A percentile compares a stretch with the other conserved stretches of the same genome.
These are phyloP conservation scores for Solanum chmielewskii DNA, from an alignment of 257 asterid genomes.

Conservation along the genomic window DNA sequence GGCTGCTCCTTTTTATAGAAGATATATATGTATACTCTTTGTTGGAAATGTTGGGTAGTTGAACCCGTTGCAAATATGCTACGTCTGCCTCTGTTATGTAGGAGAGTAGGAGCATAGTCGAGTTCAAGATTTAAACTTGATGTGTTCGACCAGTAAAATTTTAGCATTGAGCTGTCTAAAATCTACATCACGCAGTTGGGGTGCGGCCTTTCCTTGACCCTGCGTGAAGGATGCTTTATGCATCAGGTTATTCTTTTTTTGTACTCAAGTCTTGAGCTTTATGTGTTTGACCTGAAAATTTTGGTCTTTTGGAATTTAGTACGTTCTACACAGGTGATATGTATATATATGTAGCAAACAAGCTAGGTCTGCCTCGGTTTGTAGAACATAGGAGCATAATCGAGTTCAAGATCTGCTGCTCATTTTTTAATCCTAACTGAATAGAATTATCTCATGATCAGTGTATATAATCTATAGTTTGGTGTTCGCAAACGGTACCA, in stretches of 20 bases:
- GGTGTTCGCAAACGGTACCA: too few species aligned
- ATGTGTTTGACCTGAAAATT: neutral
- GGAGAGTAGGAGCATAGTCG: neutral
- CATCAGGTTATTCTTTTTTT: too few species aligned
- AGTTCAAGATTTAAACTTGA: neutral
- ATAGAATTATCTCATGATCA: too few species aligned
- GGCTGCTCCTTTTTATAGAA: neutral
- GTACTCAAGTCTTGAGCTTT: too few species aligned
- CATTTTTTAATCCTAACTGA: too few species aligned
- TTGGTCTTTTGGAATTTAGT: neutral
- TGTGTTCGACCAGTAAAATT: neutral
- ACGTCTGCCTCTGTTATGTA: neutral
- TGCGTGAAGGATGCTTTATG: too few species aligned
- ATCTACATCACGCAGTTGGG: too few species aligned
- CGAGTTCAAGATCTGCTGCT: neutral
- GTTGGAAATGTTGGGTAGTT: neutral
- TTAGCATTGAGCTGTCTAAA: neutral
- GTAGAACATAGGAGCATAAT: neutral
- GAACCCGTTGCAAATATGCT: neutral
- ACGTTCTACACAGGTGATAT: neutral
- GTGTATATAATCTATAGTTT: too few species aligned
- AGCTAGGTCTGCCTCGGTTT: neutral
- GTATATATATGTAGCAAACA: too few species aligned
- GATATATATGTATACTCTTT: too few species aligned
- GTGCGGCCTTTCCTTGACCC: too few species aligned